Conservation (phyloP, 2,329 filamentous ascomycete species). For the Malbranchea cinnamomea region DNA sequence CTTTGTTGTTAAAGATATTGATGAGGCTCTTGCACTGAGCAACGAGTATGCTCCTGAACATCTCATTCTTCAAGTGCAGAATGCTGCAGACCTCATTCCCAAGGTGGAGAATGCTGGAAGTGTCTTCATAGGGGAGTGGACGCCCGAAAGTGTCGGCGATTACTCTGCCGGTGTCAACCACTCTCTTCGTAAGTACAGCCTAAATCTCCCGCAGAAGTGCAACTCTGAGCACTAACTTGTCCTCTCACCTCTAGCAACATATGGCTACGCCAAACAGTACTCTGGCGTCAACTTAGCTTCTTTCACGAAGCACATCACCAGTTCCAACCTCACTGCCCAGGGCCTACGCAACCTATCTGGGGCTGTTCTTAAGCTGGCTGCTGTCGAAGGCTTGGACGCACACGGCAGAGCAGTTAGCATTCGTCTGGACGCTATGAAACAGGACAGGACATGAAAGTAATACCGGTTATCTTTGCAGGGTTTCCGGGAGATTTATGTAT, state of each 20-base stretch:
- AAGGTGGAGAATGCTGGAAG: slow-evolving; percentile 86
- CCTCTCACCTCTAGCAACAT: slow-evolving; percentile 54
- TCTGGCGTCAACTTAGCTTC: slow-evolving; percentile 92
- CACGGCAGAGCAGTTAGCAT: slow-evolving; percentile 64
- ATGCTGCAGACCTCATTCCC: slow-evolving; percentile 60
- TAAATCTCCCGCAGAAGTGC: not conserved
- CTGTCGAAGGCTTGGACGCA: slow-evolving; percentile 87
- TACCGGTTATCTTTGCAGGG: no score
- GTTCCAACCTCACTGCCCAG: slow-evolving; percentile 72
- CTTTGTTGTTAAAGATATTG: slow-evolving; percentile 54
- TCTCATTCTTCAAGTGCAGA: slow-evolving; percentile 73
- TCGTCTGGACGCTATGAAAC: slow-evolving; percentile 20
- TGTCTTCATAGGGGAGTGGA: slow-evolving; percentile 93
- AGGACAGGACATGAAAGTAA: no score
- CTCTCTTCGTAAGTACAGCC: slow-evolving; percentile 63
- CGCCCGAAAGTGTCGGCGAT: slow-evolving; percentile 91
- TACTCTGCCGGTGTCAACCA: slow-evolving; percentile 98
- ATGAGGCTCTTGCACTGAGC: slow-evolving; percentile 66
- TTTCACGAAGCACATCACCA: slow-evolving; percentile 96
- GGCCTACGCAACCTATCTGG: slow-evolving; percentile 72
- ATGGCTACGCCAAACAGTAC: slow-evolving; percentile 97
- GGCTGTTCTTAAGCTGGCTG: slow-evolving; percentile 88
- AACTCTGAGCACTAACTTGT: no score
- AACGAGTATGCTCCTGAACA: slow-evolving; percentile 96
- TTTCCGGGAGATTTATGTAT: no score